Base-by-base conservation (phyloP, 371 early-diverging fungal species). In the Coemansia sp. region DNA sequence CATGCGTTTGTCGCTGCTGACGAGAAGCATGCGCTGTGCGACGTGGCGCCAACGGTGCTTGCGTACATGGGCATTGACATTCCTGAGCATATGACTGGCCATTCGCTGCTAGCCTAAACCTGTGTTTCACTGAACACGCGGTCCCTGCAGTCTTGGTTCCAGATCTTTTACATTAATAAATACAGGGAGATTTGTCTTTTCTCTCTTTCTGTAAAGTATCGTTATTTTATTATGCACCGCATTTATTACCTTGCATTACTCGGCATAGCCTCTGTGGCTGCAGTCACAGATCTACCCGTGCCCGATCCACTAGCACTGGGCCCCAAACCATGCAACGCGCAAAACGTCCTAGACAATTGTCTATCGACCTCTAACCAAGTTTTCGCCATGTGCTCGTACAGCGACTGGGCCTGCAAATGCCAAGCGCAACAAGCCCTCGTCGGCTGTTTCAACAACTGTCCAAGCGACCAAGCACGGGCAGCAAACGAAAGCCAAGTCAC, bases 1-100 rank as follows among this genome's bases (percentile, higher is more conserved):
- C 82, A 83, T 74, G 84, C 82, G 48, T 73, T 83, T 52, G 63
- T 53, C 42, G 47, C 64, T 3, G 68, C 64, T n/a, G 75, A 84
- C n/a, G 85, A 82, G 47, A 78, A 80, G 62, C 83, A 85, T 73
- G 90, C 94, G 59, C 87, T 99, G 52, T 92, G 93, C 75, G 99
- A 99, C 85, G 98, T 99, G 51, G 99, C 99, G 5, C 99, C 99
- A 39, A 99, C 99, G 2, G 81, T 99, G 58, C 87, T 99, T 50
- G 84, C 87, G 39, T 86, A 94, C 54, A 93, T 99, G 95, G 97
- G 96, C 23, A 79, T 99, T 59, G 87, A 89, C 55, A 80, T 90
- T 21, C 99, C 99, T 21, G 85, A 89, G 63, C 96, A 96, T 75
- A 99, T 99, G 99, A 94, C 94, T 37, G 99, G 99, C 26, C 61